Conservation (phyloP, 352 stramenopile species). For the Globisporangium heterothallicum region DNA sequence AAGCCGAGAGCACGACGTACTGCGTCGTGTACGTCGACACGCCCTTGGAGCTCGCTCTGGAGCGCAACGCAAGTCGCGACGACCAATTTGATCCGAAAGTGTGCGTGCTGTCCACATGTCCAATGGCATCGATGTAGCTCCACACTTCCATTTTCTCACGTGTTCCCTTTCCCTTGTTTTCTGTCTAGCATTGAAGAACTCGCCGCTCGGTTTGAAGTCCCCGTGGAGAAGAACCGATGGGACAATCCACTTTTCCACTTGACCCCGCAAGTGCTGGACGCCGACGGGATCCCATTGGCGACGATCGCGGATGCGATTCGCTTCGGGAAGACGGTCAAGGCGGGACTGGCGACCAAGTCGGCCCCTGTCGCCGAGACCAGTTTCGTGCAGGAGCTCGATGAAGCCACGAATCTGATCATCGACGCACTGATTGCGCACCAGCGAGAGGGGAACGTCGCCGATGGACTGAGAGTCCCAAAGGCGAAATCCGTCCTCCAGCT, state of each 20-base stretch:
- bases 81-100: slow-evolving; percentile 41
- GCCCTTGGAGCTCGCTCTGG: slow-evolving; percentile 43
- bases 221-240: slow-evolving; percentile 92
- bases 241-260: slow-evolving; percentile 86
- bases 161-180: background rate
- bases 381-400: slow-evolving; percentile 70
- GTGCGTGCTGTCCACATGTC: slow-evolving; percentile 20
- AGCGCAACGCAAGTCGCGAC: slow-evolving; percentile 39
- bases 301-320: slow-evolving; percentile 50
- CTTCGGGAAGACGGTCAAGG: slow-evolving; percentile 63
- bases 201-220: slow-evolving; percentile 85
- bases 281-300: slow-evolving; percentile 35
- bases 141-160: background rate
- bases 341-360: slow-evolving; percentile 57
- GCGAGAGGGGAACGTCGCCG: slow-evolving; percentile 52
- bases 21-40: slow-evolving; percentile 85
- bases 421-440: slow-evolving; percentile 58
- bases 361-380: slow-evolving; percentile 55
- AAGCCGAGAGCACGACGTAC: slow-evolving; percentile 87
- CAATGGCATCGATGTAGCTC: background rate
- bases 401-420: slow-evolving; percentile 46
- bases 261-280: slow-evolving; percentile 35
- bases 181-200: slow-evolving; percentile 80
- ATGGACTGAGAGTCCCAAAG: slow-evolving; percentile 39
- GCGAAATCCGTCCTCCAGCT: slow-evolving; percentile 27